These are phyloP conservation scores for Acacia concinna DNA, from an alignment of 331 rosid genomes.

Conservation along the genomic window DNA sequence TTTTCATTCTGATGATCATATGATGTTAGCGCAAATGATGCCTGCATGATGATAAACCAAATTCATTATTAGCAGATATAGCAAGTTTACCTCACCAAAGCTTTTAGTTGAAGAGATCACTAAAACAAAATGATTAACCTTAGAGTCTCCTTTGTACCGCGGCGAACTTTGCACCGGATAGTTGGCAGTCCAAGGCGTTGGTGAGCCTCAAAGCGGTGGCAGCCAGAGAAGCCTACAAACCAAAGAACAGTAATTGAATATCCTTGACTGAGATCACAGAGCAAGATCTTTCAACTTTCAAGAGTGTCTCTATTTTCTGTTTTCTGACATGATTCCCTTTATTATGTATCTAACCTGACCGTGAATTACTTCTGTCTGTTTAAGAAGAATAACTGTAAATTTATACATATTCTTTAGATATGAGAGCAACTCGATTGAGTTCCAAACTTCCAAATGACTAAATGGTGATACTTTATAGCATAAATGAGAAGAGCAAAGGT, in stretches of 20 bases:
- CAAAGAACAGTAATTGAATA: neutral
- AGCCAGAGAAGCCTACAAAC: conserved; percentile 81
- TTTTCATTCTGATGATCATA: neutral
- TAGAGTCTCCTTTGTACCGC: conserved; percentile 88
- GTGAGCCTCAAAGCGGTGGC: conserved; percentile 95
- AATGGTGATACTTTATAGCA: neutral
- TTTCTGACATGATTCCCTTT: neutral
- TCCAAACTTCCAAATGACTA: neutral
- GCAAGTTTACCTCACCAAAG: neutral
- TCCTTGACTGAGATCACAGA: neutral
- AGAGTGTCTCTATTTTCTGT: neutral
- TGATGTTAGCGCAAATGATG: conserved; percentile 76
- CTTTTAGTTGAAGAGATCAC: neutral
- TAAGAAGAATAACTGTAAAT: neutral
- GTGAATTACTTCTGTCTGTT: neutral
- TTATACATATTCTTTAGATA: neutral
- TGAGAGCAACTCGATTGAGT: neutral
- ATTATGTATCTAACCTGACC: neutral
- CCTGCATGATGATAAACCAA: conserved; percentile 49
- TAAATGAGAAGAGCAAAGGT: neutral
- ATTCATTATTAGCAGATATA: neutral
- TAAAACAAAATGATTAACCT: conserved; percentile 41
- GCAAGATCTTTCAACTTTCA: neutral
- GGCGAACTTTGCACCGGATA: conserved; percentile 89
- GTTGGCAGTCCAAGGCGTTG: conserved; percentile 89